These are phyloP conservation scores for Lasiosphaeria ovina DNA, from an alignment of 495 filamentous ascomycete species.

Conservation along the genomic window DNA sequence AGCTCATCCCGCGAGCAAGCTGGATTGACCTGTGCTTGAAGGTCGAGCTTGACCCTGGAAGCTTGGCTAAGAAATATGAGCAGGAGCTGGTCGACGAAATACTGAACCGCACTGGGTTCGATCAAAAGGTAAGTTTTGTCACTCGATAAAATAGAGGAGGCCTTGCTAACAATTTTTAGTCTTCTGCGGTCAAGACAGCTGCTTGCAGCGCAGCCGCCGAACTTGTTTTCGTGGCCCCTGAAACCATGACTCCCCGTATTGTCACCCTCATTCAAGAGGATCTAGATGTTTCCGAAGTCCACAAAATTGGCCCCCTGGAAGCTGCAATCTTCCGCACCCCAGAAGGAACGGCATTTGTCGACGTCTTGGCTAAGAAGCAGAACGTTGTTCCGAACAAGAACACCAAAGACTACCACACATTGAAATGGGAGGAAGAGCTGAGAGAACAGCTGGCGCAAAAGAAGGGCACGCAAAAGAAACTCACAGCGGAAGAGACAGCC, in stretches of 20 bases:
- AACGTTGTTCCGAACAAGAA: constrained; percentile 71
- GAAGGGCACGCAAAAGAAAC: constrained; percentile 87
- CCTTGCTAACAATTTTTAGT: constrained; percentile 27
- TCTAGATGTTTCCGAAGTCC: constrained; percentile 62
- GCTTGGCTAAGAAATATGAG: constrained; percentile 59
- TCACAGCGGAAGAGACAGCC: constrained; percentile 79
- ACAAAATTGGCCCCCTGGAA: constrained; percentile 75
- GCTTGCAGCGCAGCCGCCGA: constrained; percentile 81
- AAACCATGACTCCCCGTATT: constrained; percentile 71
- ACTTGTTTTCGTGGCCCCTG: constrained; percentile 88
- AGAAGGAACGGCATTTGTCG: constrained; percentile 82
- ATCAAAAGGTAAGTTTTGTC: constrained; percentile 43
- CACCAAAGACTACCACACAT: constrained; percentile 84
- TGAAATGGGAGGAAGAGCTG: constrained; percentile 98
- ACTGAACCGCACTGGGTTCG: constrained; percentile 43
- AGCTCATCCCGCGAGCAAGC: constrained; percentile 69
- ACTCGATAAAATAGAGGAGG: neutral
- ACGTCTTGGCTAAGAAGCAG: constrained; percentile 81
- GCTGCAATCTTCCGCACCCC: constrained; percentile 87
- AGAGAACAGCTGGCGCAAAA: constrained; percentile 83
- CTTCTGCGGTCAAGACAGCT: constrained; percentile 56
- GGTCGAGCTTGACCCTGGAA: constrained; percentile 76
- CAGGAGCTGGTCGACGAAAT: constrained; percentile 48
- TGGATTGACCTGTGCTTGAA: constrained; percentile 89
- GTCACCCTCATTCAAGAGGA: constrained; percentile 70